Conservation (phyloP, 139 green algal species). For the Chlorella sp. region DNA sequence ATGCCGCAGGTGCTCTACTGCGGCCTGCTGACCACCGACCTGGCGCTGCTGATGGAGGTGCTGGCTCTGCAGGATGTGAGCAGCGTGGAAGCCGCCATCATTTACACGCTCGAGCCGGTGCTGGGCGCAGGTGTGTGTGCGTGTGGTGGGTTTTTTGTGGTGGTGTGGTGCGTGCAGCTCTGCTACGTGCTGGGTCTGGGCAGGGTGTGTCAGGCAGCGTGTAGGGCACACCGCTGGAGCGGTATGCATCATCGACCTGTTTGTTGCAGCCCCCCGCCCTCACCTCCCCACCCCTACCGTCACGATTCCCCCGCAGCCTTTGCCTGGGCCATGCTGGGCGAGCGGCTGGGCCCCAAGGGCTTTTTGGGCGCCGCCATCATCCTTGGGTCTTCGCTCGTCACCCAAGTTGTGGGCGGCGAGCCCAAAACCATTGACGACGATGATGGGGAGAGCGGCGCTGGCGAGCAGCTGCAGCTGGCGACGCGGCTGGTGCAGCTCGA, state of each 20-base stretch:
- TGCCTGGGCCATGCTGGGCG: slow-evolving; percentile 66
- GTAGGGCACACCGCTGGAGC: no score
- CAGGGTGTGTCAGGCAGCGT: no score
- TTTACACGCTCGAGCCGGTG: slow-evolving; percentile 78
- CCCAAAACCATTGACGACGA: background rate
- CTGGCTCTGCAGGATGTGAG: slow-evolving; percentile 73
- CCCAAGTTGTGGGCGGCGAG: slow-evolving; percentile 47
- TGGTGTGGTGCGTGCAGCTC: no score
- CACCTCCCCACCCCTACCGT: no score
- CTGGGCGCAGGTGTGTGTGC: slow-evolving; percentile 50
- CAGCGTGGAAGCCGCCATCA: slow-evolving; percentile 66
- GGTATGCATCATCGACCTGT: no score
- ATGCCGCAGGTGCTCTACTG: slow-evolving; percentile 53
- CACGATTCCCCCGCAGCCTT: background rate
- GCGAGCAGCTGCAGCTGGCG: background rate
- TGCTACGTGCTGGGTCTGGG: no score
- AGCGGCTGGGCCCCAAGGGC: slow-evolving; percentile 68
- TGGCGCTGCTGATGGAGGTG: slow-evolving; percentile 73
- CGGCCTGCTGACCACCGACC: slow-evolving; percentile 71
- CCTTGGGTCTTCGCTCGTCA: slow-evolving; percentile 53
- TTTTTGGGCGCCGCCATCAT: slow-evolving; percentile 72
- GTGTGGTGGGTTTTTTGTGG: no score
- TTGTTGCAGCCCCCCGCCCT: no score
- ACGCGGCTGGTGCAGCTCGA: background rate
- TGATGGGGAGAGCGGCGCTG: background rate